phyloP scores from a whole-genome alignment of 1,284 basidiomycete genomes.

The Blastosporella zonata region DNA sequence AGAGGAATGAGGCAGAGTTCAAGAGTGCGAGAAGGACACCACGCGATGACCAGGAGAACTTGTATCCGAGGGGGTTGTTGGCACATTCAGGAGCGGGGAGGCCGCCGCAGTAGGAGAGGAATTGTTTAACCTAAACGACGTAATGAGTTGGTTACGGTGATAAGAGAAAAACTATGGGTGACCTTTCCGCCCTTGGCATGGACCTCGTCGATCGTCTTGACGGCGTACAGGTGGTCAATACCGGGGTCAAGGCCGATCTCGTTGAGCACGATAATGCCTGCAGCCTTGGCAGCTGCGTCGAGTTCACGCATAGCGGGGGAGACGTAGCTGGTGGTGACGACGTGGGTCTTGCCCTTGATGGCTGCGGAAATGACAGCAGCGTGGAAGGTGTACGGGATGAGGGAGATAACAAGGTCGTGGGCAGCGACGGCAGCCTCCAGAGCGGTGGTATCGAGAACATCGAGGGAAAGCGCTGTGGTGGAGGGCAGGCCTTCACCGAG shows the following conservation, averaged over 20 bases:
- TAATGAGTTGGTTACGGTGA: not conserved
- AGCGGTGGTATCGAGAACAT: conserved; percentile 72
- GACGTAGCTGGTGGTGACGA: conserved; percentile 97
- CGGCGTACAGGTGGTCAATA: conserved; percentile 92
- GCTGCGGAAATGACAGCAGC: conserved; percentile 91
- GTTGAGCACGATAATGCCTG: conserved; percentile 95
- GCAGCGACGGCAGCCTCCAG: conserved; percentile 82
- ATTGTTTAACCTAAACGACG: conserved; percentile 74
- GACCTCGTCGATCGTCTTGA: conserved; percentile 95
- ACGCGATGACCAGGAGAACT: conserved; percentile 98
- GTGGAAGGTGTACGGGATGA: conserved; percentile 96
- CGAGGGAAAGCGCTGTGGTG: conserved; percentile 77
- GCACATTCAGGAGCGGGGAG: conserved; percentile 89
- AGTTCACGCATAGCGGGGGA: conserved; percentile 88
- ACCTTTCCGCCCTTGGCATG: conserved; percentile 94
- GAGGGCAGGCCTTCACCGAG: conserved; percentile 70
- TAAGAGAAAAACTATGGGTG: conserved; percentile 5
- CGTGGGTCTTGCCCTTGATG: conserved; percentile 92
- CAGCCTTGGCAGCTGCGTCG: conserved; percentile 80
- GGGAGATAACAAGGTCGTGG: conserved; percentile 93
- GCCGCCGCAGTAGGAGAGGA: conserved; percentile 96
- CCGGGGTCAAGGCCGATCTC: conserved; percentile 98
- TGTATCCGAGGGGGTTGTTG: conserved; percentile 97
- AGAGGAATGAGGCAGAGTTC: conserved; percentile 86
- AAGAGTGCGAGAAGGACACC: conserved; percentile 94